Evolutionary conservation across 495 filamentous ascomycete genomes (phyloP), one percentile per base, ranked within the genome.

Genomic region (Umbilicaria muhlenbergii): DNA sequence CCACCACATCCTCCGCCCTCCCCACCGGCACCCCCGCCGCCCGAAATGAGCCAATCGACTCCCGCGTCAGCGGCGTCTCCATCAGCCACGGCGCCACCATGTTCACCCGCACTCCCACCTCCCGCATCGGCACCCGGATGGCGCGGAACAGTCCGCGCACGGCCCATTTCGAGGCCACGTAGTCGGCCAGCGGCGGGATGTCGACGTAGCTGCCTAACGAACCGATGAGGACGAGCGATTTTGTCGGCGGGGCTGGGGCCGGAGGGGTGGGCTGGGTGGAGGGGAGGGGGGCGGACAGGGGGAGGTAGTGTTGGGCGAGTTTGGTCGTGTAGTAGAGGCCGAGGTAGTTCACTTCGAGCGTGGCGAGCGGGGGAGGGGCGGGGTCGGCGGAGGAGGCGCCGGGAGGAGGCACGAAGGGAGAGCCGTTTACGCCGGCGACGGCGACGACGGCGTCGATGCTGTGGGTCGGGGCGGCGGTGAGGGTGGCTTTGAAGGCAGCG

Each of bases 121-220:
- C 48, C 16, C 42, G 33, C 43, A 46, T 46, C 21, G 7, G 36
- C 8, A 43, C 36, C 38, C 48, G 39, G 2, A 19, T 38, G 0
- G 43, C 24, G 8, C 48, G 48, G 36, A 50, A 50, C 16, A 61
- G 47, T 0, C 58, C 58, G 19, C 58, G 49, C 45, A 58, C 51
- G 13, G 54, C 58, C 56, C 56, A 61, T 18, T 59, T 61, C 1
- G 36, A 51, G 0, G 54, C 50, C 13, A 51, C 44, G 19, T 61
- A 61, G 18, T 54, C 54, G 15, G 55, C 50, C 10, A 38, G 41
- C 0, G 48, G 42, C 0, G 51, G 50, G 12, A 49, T 38, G 32
- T 61, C 58, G 5, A 59, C 35, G n/a, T 59, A 61, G 2, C 50
- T 54, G 5, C 54, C 58, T 4, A 56, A 44, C 8, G 56, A 61